Percentiles rank a stretch among this genome's conserved stretches.
Evolutionary conservation across 2,329 filamentous ascomycete genomes (phyloP).

Genomic region (Penicillium glabrum): DNA sequence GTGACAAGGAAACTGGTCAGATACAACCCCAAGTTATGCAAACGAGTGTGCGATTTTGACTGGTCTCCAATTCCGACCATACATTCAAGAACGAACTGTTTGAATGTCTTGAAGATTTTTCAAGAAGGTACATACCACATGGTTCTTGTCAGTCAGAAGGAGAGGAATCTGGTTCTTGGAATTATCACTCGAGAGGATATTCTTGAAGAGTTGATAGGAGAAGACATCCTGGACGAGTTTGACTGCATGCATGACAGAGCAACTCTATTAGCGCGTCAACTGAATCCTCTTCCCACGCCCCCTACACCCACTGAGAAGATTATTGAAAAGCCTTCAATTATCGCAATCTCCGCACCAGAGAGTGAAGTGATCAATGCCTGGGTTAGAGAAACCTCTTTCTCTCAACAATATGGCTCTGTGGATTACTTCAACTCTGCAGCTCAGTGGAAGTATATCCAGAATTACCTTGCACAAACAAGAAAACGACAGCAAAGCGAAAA

Average conservation of each 20-base stretch:
- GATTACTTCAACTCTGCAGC: constrained; percentile 2
- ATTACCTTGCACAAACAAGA: constrained; percentile 1
- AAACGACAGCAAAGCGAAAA: not conserved
- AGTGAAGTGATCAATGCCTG: not conserved
- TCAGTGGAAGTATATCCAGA: constrained; percentile 3
- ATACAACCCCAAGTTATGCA: constrained; percentile 90
- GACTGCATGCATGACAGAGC: not conserved
- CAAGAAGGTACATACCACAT: constrained; percentile 98
- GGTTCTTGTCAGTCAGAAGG: constrained; percentile 88
- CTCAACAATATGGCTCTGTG: not conserved
- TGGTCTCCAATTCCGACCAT: constrained; percentile 92
- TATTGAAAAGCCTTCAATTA: not conserved
- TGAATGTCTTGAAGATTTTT: constrained; percentile 99
- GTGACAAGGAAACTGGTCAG: constrained; percentile 97
- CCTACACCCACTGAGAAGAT: not conserved
- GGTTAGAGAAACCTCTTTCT: not conserved
- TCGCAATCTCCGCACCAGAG: constrained; percentile 2
- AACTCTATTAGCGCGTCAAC: not conserved
- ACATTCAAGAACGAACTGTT: constrained; percentile 85
- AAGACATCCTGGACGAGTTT: not conserved
- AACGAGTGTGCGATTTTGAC: constrained; percentile 82
- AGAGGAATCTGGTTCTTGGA: constrained; percentile 81
- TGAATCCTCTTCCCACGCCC: not conserved
- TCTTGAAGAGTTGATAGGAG: not conserved
- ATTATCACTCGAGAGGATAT: constrained; percentile 92